Base-by-base conservation (phyloP, 345 rosid species). In the Xanthoceras sorbifolium region DNA sequence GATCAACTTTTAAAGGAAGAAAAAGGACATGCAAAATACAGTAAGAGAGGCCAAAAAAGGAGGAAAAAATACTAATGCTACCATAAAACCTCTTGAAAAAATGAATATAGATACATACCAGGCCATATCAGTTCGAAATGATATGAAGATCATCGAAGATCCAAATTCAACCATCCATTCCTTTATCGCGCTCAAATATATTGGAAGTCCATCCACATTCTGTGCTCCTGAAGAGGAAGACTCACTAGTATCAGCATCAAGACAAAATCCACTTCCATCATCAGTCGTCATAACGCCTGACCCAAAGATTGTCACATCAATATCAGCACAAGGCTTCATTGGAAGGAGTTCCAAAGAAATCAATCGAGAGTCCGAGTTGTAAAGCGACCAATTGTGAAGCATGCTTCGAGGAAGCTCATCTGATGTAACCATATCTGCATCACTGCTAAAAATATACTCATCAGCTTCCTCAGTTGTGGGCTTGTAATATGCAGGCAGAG, bases 131-230 rank as follows among this genome's bases (percentile, higher is more conserved):
- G 97, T 90, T 31, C 92, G 91, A 66, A 93, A 32, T 20, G 91
- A 90, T 66, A 90, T 80, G 65, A 78, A 85, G 63, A 91, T 71
- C 88, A 80, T 78, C 6, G 88, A 81, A 6, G 87, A 77, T 34
- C 94, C 92, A 76, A 85, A 88, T 79, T 93, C 97, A 34, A 93
- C 86, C 93, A 78, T 83, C 98, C 99, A 93, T 79, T 91, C 98
- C 81, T 93, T 93, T 63, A 94, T 82, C 29, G 90, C 90, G 79
- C 93, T 89, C 74, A 93, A 80, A 76, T 67, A 91, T 29, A 89
- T 78, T 1, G 89, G 86, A 75, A 84, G 64, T 72, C 97, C 88
- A 72, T 76, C 81, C 72, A 72, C 79, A 71, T 75, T 82, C 10
- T 78, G 74, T 8, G 75, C 75, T 66, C 75, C 87, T 10, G 84